These are phyloP conservation scores for Oenanthe sinensis DNA, from an alignment of 129 eudicot genomes.

Conservation along the genomic window DNA sequence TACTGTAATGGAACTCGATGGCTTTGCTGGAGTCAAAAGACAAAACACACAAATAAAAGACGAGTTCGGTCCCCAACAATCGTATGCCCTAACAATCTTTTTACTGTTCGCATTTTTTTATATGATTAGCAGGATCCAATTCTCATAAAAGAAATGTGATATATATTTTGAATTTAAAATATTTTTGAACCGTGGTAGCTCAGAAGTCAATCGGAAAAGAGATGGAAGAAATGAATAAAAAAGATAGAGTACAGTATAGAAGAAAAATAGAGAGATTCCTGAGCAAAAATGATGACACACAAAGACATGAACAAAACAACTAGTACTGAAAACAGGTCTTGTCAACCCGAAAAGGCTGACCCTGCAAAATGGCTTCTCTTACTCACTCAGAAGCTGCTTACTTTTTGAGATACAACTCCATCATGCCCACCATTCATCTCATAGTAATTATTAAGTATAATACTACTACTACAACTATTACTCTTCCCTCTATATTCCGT, in stretches of 20 bases:
- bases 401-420: not conserved
- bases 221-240: not conserved
- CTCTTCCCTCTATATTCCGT: not conserved
- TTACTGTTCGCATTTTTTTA: no score
- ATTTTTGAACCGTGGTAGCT: not conserved
- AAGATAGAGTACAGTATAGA: not conserved
- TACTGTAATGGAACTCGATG: no score
- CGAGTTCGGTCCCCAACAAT: no score
- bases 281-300: not conserved
- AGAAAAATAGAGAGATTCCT: not conserved
- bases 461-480: not conserved
- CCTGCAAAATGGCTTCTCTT: not conserved
- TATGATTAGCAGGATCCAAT: no score
- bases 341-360: constrained; percentile 4
- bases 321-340: constrained; percentile 2
- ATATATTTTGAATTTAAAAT: not conserved
- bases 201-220: not conserved
- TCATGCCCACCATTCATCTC: not conserved
- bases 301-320: not conserved
- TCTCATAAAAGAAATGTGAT: not conserved
- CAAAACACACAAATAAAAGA: no score
- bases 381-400: not conserved
- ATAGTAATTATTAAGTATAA: not conserved
- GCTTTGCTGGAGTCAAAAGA: no score
- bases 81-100: no score